Evolutionary conservation across 768 basidiomycete genomes (phyloP), one percentile per base, ranked within the genome.

Genomic region (Auriscalpium orientale): DNA sequence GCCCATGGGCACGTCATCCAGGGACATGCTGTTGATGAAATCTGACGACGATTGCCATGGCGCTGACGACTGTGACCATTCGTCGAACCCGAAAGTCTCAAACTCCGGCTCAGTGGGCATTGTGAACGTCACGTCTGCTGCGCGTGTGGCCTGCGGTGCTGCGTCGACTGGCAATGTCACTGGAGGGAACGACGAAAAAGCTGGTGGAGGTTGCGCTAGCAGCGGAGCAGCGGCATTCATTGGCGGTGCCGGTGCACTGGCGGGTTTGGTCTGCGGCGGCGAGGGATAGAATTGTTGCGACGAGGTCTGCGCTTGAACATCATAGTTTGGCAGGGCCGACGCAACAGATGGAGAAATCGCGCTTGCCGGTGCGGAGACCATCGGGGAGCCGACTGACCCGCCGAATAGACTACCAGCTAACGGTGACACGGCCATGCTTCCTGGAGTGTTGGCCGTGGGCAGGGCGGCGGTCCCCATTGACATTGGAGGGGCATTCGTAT

Each of bases 211-310:
- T 37, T 51, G 40, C 7, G n/a, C 34, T 1, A 51, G 49, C 8
- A 53, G 33, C 28, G 60, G 45, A 49, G 58, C n/a, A n/a, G n/a
- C n/a, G n/a, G n/a, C 36, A 46, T 38, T n/a, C 56, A 47, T 33
- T n/a, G n/a, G 16, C 51, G 56, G 35, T 49, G 44, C 16, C 51
- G 20, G 13, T 28, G 62, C 51, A 21, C 66, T 58, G 28, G 68
- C 69, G 12, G 75, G 67, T 48, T 71, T 70, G n/a, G 71, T 70
- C 34, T 82, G 79, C 37, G 83, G 80, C 16, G 84, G 83, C 0
- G 84, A 84, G 6, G 84, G 83, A 60, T 85, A 85, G 58, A 78
- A 83, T n/a, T 67, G 74, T 66, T 8, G 66, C 62, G 4, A 63
- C 64, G n/a, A 64, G 59, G 51, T 61, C 62, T 38, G 67, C 53